A percentile compares a stretch with the other conserved stretches of the same genome.
Conservation (phyloP, 73 alveolate species). For the Paramecium biaurelia region DNA sequence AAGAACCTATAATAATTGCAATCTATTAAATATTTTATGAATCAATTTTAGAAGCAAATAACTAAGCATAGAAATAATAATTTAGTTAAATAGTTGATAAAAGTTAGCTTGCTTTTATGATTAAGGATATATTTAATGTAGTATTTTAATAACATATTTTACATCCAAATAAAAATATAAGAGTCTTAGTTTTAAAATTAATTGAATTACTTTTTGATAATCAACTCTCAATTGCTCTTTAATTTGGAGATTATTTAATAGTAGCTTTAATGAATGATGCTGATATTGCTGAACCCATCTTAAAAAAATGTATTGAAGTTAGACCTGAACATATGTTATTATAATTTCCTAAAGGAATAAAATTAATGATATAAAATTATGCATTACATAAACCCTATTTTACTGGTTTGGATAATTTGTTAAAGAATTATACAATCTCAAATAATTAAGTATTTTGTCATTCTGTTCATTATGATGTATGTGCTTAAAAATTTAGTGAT, state of each 20-base stretch:
- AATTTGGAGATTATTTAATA: slow-evolving; percentile 31
- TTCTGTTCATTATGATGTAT: background rate
- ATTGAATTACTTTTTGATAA: slow-evolving; percentile 13
- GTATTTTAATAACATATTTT: background rate
- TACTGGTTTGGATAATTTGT: background rate
- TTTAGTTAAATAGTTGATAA: background rate
- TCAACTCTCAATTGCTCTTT: background rate
- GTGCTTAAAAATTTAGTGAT: background rate
- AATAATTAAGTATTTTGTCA: background rate
- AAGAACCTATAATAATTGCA: background rate
- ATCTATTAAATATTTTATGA: background rate
- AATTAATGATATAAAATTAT: background rate
- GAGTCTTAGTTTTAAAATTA: background rate
- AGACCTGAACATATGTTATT: background rate
- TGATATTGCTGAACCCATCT: background rate
- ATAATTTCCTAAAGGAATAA: background rate
- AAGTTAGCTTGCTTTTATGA: background rate
- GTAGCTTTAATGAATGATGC: background rate
- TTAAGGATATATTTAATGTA: slow-evolving; percentile 11
- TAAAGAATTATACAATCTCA: background rate
- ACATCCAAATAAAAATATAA: background rate
- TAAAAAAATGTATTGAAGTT: slow-evolving; percentile 8
- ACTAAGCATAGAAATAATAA: background rate
- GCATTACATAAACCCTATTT: background rate
- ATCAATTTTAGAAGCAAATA: slow-evolving; percentile 19